A percentile compares a stretch with the other conserved stretches of the same genome.
Conservation (phyloP, 345 rosid genomes). For the Linum tenue region DNA sequence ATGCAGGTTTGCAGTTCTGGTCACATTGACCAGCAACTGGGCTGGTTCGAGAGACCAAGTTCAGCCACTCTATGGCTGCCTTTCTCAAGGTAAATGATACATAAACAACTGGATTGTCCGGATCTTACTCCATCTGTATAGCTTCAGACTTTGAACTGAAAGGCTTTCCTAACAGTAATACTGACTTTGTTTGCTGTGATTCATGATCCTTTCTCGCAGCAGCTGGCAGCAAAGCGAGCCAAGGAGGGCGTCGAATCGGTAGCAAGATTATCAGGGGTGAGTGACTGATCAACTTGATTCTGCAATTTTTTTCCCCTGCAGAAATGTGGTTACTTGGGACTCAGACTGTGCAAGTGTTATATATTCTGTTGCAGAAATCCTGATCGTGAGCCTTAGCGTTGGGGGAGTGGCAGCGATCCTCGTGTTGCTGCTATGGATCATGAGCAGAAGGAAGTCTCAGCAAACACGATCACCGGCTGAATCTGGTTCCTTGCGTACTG, state of each 20-base stretch:
- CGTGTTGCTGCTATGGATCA: conserved; percentile 22
- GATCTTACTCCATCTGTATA: no score
- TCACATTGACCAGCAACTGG: conserved; percentile 29
- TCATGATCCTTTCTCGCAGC: neutral
- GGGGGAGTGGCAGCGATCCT: conserved; percentile 21
- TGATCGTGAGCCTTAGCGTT: conserved; percentile 22
- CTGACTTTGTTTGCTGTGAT: no score
- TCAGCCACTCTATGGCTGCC: conserved; percentile 29
- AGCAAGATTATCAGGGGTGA: conserved; percentile 12
- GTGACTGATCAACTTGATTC: neutral
- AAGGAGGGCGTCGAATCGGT: conserved; percentile 1
- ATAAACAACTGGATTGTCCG: no score
- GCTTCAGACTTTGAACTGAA: no score
- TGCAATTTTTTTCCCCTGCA: no score
- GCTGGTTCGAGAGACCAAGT: conserved; percentile 25
- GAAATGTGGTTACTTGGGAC: no score
- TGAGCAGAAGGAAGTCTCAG: conserved; percentile 12
- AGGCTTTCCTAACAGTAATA: no score
- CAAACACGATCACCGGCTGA: conserved; percentile 10
- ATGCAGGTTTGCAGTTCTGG: conserved; percentile 38
- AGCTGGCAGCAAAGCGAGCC: conserved; percentile 13
- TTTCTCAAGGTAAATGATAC: conserved; percentile 26
- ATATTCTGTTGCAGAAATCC: conserved; percentile 19
- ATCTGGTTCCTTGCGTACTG: conserved; percentile 16
- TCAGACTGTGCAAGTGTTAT: no score